These are phyloP conservation scores for Sarcodon sp. DNA, from an alignment of 768 basidiomycete species.

Conservation along the genomic window DNA sequence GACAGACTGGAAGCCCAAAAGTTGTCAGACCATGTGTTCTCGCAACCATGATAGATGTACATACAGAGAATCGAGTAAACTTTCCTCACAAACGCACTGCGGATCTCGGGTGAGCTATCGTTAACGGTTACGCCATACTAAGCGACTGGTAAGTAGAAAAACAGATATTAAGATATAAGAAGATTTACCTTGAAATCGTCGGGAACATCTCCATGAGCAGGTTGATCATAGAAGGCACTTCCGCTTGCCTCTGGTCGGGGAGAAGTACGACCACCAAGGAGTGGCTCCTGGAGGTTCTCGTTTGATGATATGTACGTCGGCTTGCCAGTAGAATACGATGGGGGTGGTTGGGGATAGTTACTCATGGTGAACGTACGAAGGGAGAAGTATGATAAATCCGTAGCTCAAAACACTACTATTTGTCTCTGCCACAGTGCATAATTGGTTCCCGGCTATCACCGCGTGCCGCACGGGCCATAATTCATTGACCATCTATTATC, in stretches of 20 bases:
- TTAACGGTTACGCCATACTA: slow-evolving; percentile 76
- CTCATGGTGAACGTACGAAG: not conserved
- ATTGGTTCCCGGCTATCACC: too few species aligned
- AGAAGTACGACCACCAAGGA: slow-evolving; percentile 27
- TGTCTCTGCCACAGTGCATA: too few species aligned
- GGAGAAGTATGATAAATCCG: too few species aligned
- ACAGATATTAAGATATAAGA: not conserved
- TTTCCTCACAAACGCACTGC: slow-evolving; percentile 82
- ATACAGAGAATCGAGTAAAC: slow-evolving; percentile 83
- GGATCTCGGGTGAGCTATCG: slow-evolving; percentile 66
- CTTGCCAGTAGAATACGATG: slow-evolving; percentile 36
- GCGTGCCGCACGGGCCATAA: too few species aligned
- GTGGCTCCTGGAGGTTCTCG: slow-evolving; percentile 35
- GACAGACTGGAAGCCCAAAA: slow-evolving; percentile 33
- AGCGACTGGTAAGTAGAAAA: not conserved
- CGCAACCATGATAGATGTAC: slow-evolving; percentile 13
- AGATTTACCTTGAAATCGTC: slow-evolving; percentile 82
- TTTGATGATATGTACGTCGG: slow-evolving; percentile 16
- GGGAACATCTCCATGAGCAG: slow-evolving; percentile 60
- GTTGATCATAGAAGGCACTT: slow-evolving; percentile 62
- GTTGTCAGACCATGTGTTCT: not conserved
- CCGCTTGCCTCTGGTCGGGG: slow-evolving; percentile 24
- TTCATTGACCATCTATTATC: too few species aligned
- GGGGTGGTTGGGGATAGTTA: slow-evolving; percentile 45
- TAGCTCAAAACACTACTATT: too few species aligned